phyloP scores from a whole-genome alignment of 129 eudicot genomes.

The Saposhnikovia divaricata region DNA sequence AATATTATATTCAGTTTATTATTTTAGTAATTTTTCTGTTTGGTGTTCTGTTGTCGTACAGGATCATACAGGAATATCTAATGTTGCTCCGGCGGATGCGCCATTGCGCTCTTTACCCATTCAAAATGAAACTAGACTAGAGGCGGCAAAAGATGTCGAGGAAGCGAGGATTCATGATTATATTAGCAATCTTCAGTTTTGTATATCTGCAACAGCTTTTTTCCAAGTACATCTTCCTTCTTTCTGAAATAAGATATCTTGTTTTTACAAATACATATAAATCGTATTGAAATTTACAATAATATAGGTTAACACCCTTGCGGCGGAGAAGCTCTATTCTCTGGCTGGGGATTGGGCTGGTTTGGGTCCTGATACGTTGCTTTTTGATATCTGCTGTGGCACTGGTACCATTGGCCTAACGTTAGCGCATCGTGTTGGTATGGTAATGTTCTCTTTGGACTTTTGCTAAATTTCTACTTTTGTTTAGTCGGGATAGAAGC shows the following conservation, averaged over 20 bases:
- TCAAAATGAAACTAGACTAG: slow-evolving; percentile 20
- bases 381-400: slow-evolving; percentile 95
- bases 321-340: slow-evolving; percentile 84
- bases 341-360: slow-evolving; percentile 99
- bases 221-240: slow-evolving; percentile 49
- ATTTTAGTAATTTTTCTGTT: neutral
- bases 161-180: slow-evolving; percentile 82
- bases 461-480: neutral
- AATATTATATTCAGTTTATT: too few species aligned
- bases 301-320: slow-evolving; percentile 87
- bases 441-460: slow-evolving; percentile 43
- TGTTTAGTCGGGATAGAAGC: neutral
- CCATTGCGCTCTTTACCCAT: slow-evolving; percentile 58
- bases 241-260: neutral
- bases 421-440: slow-evolving; percentile 89
- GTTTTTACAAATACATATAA: neutral
- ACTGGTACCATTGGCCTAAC: slow-evolving; percentile 95
- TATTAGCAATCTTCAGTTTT: slow-evolving; percentile 69
- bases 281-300: slow-evolving; percentile 1
- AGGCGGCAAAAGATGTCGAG: slow-evolving; percentile 22
- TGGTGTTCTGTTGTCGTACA: slow-evolving; percentile 16
- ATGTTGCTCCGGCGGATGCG: slow-evolving; percentile 91
- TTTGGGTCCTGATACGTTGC: slow-evolving; percentile 82
- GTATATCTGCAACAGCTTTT: slow-evolving; percentile 91
- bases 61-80: slow-evolving; percentile 96